phyloP scores from a whole-genome alignment of 257 asterid genomes.

The Lantana camara region DNA sequence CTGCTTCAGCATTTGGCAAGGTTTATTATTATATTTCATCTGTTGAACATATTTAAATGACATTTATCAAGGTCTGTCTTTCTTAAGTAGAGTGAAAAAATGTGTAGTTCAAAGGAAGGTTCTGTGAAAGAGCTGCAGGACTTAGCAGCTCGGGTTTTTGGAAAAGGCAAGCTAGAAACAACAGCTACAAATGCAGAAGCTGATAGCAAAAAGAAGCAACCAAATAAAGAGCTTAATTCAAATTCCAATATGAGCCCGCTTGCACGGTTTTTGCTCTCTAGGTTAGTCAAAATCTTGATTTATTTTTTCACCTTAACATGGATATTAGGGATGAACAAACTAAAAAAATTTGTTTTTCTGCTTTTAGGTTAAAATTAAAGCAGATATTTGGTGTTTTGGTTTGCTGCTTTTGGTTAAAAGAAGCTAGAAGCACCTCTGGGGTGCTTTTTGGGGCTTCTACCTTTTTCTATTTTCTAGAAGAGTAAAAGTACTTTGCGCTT shows the following conservation, averaged over 20 bases:
- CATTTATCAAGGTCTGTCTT: slow-evolving; percentile 13
- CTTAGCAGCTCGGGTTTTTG: slow-evolving; percentile 64
- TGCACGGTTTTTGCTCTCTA: slow-evolving; percentile 98
- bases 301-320: background rate
- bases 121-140: slow-evolving; percentile 88
- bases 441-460: too few relatives aligned
- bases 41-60: slow-evolving; percentile 10
- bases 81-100: slow-evolving; percentile 25
- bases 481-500: too few relatives aligned
- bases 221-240: slow-evolving; percentile 65
- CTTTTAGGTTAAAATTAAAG: too few relatives aligned
- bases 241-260: slow-evolving; percentile 91
- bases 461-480: too few relatives aligned
- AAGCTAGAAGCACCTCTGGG: background rate
- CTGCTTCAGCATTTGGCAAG: slow-evolving; percentile 86
- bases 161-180: slow-evolving; percentile 59
- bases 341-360: too few relatives aligned
- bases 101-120: slow-evolving; percentile 76
- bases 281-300: slow-evolving; percentile 52
- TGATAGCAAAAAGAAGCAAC: slow-evolving; percentile 74
- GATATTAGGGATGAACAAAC: background rate
- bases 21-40: slow-evolving; percentile 38
- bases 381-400: too few relatives aligned
- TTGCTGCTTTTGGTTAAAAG: background rate
- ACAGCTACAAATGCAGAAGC: slow-evolving; percentile 52